Base-by-base conservation (phyloP, 495 filamentous ascomycete species). In the Penicillium atrosanguineum region DNA sequence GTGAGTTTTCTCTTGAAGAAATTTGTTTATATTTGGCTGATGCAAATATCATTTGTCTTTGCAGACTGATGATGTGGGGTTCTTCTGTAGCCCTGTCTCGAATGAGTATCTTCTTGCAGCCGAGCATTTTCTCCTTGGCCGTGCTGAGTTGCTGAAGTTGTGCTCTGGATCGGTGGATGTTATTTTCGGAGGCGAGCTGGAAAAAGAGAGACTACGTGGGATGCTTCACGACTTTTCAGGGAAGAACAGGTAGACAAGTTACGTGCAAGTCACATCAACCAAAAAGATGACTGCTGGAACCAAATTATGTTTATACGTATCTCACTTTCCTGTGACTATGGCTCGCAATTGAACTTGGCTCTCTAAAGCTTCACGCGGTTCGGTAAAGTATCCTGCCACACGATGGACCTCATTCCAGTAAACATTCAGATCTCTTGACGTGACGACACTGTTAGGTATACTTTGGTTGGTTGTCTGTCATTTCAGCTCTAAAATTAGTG, bases 51-150 rank as follows among this genome's bases (percentile, higher is more conserved):
- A 7, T 29, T 0, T 15, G 37, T 20, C 21, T 42, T 18, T 40
- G 8, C 55, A 92, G 89, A 95, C 89, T 1, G 90, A 95, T 69
- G 90, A 95, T 69, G 88, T 95, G 19, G 90, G 90, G 2, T 81
- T 94, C 37, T 93, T 95, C 52, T 84, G 82, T 38, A 91, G 87
- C 65, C 78, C 81, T 1, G 69, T 93, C n/a, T 91, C 87, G 12
- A 85, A 91, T 55, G 90, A 95, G 61, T 92, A 92, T 60, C 64
- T 74, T 4, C 80, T 95, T 15, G 86, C 87, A 12, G 83, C 87
- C 4, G 65, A 87, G 65, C 83, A 91, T 62, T 94, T 94, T 60
- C 67, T 69, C 0, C 69, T 94, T 18, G 65, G 55, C 26, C 72
- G 75, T 34, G 54, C 65, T 2, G 80, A 88, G 44, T 68, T 93